Conservation (phyloP, 75 land plant species). For the Sequoiadendron giganteum region DNA sequence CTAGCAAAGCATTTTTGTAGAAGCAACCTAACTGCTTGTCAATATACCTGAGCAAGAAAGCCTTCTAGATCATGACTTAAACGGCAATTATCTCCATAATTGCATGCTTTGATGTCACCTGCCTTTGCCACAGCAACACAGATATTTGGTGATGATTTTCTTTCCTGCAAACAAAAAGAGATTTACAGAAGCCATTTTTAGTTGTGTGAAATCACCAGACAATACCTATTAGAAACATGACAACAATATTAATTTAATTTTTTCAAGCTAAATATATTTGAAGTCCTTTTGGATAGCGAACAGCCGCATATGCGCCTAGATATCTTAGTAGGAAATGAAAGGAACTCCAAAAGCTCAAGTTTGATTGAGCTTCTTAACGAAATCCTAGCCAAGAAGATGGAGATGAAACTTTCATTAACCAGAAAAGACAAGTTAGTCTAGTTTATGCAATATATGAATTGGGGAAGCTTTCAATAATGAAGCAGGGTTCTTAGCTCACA, state of each 20-base stretch:
- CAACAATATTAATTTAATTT: neutral
- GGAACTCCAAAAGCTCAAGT: neutral
- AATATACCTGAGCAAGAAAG: constrained; percentile 70
- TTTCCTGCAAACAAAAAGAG: constrained; percentile 45
- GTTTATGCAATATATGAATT: neutral
- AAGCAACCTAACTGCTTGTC: neutral
- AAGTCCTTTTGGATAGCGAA: neutral
- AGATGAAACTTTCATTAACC: neutral
- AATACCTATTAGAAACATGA: neutral
- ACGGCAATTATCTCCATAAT: constrained; percentile 63
- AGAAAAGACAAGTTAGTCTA: neutral
- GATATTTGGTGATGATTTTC: constrained; percentile 55
- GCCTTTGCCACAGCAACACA: constrained; percentile 78
- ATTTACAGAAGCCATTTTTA: neutral
- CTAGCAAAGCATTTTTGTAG: neutral
- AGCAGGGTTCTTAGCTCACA: neutral
- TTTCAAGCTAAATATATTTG: neutral
- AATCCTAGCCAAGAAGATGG: neutral
- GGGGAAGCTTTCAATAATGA: neutral
- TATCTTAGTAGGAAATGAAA: neutral
- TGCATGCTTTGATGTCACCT: constrained; percentile 64
- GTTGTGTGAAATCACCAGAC: neutral
- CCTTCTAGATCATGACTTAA: constrained; percentile 86
- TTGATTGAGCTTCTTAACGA: neutral
- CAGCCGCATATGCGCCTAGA: neutral